Base-by-base conservation (phyloP, 2,329 filamentous ascomycete genomes). In the Didymella glomerata region DNA sequence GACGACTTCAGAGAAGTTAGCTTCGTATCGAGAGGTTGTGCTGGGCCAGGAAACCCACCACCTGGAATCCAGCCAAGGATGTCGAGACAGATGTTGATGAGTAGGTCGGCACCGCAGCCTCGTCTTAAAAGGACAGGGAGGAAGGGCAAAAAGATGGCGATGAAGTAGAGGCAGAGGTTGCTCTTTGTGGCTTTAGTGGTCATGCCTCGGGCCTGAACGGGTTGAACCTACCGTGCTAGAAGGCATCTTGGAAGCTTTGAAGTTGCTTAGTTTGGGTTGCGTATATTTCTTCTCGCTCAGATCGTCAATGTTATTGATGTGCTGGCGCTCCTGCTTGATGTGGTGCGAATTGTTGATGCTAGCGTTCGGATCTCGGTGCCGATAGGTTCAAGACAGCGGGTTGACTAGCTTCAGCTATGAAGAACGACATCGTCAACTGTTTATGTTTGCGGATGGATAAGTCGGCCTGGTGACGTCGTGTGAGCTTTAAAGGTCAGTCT, bases 1-100 rank as follows among this genome's bases (percentile, higher is more conserved):
- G 9, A 75, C 60, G 0, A 75, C 67, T 16, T 70, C 72, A 4
- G 68, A 10, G n/a, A 73, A 65, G 16, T 36, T 36, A 24, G 20
- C 40, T 25, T 24, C 2, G 25, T 9, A 27, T 27, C 14, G 6
- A 22, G 6, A 27, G 14, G 36, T 3, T 13, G 30, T 38, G 41
- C 20, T 24, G 18, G 18, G 18, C 27, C 13, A 13, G 9, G 25
- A 16, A 3, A 42, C 48, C 16, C 27, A 51, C 48, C 51, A 36
- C 42, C 51, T 6, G 51, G 51, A 11, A 54, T 54, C 68, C 72
- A 77, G 11, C 76, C 79, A 6, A 80, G 61, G 16, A 77, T 66
- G 11, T 62, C 69, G 10, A 81, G 63, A 13, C 62, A 63, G 40
- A 81, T 76, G 59, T 80, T 80, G 62, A 80, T 80, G 20, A 78